Conservation (phyloP, 495 filamentous ascomycete genomes). For the Sordaria brevicollis region DNA sequence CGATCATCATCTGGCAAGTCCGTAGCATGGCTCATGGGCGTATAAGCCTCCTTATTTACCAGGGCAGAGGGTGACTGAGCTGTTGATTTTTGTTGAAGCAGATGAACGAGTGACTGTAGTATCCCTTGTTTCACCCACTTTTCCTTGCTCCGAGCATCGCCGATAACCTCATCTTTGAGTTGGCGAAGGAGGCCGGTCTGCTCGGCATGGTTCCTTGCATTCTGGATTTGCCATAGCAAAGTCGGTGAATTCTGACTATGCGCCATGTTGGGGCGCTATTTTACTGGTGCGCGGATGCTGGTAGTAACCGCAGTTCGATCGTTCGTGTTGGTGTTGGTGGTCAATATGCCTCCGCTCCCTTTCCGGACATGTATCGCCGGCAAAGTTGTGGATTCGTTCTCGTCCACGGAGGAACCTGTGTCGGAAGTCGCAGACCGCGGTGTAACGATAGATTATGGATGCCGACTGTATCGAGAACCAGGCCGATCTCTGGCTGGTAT, state of each 20-base stretch:
- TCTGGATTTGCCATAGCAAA: conserved; percentile 48
- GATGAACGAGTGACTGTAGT: conserved; percentile 53
- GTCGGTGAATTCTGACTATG: conserved; percentile 29
- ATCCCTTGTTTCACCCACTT: conserved; percentile 59
- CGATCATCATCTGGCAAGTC: conserved; percentile 45
- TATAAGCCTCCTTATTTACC: conserved; percentile 26
- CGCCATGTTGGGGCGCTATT: conserved; percentile 13
- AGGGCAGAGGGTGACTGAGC: conserved; percentile 18
- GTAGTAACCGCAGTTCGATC: background rate
- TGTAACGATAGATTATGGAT: too few relatives aligned
- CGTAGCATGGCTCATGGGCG: conserved; percentile 13
- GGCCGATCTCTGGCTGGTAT: background rate
- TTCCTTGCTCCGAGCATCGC: conserved; percentile 81
- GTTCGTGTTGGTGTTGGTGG: background rate
- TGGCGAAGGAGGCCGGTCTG: conserved; percentile 56
- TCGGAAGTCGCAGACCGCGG: background rate
- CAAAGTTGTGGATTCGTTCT: background rate
- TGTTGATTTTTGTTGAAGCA: conserved; percentile 34
- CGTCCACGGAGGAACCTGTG: background rate
- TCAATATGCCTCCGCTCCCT: background rate
- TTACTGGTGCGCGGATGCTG: background rate
- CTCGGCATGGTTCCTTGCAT: conserved; percentile 45
- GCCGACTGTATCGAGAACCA: background rate
- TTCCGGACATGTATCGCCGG: background rate
- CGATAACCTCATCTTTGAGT: conserved; percentile 83